Percentiles rank a stretch among this genome's conserved stretches.
Conservation (phyloP, 2,329 filamentous ascomycete genomes). For the Knoxdaviesia proteae region DNA sequence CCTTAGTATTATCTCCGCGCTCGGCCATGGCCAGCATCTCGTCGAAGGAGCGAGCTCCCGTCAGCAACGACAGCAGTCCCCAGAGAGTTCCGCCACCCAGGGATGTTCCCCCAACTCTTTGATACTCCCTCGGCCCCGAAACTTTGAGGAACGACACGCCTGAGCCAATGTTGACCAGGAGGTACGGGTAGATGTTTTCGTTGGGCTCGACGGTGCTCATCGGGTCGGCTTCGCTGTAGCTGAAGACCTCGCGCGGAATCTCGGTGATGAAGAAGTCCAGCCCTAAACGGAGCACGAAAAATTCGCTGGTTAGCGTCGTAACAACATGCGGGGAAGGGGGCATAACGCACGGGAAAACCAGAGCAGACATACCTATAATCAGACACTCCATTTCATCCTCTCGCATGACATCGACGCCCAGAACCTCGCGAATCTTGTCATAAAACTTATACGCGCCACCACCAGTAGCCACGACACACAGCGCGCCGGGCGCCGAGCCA, state of each 20-base stretch:
- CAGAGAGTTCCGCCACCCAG: constrained; percentile 94
- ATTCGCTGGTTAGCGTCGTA: not conserved
- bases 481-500: constrained; percentile 46
- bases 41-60: constrained; percentile 87
- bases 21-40: constrained; percentile 91
- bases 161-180: constrained; percentile 94
- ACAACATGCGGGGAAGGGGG: not conserved
- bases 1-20: constrained; percentile 72
- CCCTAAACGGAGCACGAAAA: constrained; percentile 24
- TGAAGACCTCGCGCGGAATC: constrained; percentile 92
- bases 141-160: constrained; percentile 97
- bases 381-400: constrained; percentile 99
- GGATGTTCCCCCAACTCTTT: constrained; percentile 86
- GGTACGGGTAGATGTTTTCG: constrained; percentile 80
- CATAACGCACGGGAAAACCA: not conserved
- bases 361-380: constrained; percentile 50
- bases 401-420: constrained; percentile 71
- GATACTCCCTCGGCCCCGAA: constrained; percentile 64
- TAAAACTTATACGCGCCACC: constrained; percentile 96
- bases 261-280: constrained; percentile 98
- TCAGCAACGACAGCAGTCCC: constrained; percentile 80
- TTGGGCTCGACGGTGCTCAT: constrained; percentile 71
- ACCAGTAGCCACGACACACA: constrained; percentile 89
- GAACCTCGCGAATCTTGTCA: constrained; percentile 62
- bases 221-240: constrained; percentile 74